Conservation (phyloP, 2,329 filamentous ascomycete genomes). For the Neurospora sp. region DNA sequence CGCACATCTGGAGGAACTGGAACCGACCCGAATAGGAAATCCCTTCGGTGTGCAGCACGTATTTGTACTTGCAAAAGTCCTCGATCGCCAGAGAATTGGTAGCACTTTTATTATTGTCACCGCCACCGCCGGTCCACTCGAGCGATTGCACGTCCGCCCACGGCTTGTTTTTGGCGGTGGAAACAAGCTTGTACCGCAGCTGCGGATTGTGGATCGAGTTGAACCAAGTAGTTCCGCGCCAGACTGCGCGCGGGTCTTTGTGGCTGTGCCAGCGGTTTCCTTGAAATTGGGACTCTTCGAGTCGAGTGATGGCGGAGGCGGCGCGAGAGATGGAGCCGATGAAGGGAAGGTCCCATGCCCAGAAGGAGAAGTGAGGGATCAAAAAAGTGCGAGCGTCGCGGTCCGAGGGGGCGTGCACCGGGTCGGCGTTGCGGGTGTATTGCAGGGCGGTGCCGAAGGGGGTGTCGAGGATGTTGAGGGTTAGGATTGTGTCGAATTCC, state of each 20-base stretch:
- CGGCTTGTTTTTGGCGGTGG: slow-evolving; percentile 22
- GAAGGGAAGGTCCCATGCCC: slow-evolving; percentile 42
- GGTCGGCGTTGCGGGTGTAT: slow-evolving; percentile 36
- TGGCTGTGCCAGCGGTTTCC: slow-evolving; percentile 6
- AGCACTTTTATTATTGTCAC: slow-evolving; percentile 22
- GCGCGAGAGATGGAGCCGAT: slow-evolving; percentile 35
- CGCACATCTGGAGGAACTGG: slow-evolving; percentile 41
- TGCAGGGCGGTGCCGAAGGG: slow-evolving; percentile 34
- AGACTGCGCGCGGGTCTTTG: slow-evolving; percentile 36
- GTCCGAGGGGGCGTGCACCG: slow-evolving; percentile 18
- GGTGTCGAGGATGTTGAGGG: slow-evolving; percentile 42
- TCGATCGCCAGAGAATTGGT: slow-evolving; percentile 37
- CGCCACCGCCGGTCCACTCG: slow-evolving; percentile 21
- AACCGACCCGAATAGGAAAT: slow-evolving; percentile 44
- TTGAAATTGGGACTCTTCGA: slow-evolving; percentile 24
- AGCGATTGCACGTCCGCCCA: slow-evolving; percentile 42
- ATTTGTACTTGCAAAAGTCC: slow-evolving; percentile 42
- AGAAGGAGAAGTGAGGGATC: slow-evolving; percentile 48
- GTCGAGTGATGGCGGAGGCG: slow-evolving; percentile 23
- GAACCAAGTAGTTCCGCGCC: slow-evolving; percentile 43
- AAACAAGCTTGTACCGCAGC: slow-evolving; percentile 31
- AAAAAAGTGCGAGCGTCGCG: slow-evolving; percentile 31
- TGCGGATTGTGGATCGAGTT: slow-evolving; percentile 33
- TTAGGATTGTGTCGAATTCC: slow-evolving; percentile 41
- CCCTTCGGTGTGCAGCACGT: slow-evolving; percentile 44